Evolutionary conservation across 2,329 filamentous ascomycete species (phyloP), one percentile per base, ranked within the genome.

Genomic region (Diaporthe nobilis): DNA sequence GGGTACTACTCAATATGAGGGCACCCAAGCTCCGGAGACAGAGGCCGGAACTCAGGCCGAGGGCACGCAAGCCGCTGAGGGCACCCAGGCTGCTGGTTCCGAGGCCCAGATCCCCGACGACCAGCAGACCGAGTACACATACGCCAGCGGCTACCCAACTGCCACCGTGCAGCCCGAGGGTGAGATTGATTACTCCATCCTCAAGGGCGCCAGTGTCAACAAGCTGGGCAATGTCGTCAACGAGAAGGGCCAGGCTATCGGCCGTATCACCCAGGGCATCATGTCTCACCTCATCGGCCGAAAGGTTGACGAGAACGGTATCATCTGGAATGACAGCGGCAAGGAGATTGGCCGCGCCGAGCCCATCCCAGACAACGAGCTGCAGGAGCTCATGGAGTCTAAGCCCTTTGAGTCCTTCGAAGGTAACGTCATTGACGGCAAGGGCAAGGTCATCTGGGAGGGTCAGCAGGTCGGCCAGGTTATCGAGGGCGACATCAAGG

Each of bases 281-380:
- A 79, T 90, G 25, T 90, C 92, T 82, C 87, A 93, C 77, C 87
- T 94, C 8, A 83, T 92, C 44, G 92, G 92, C 79, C 91, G 90
- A 80, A 90, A 90, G 80, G 86, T 91, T 47, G 92, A 94, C 77
- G 90, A 90, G 72, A 85, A 93, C 49, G 93, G 93, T 60, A 87
- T 93, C 78, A 92, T 95, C 84, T 94, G 91, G 90, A 92, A 92
- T 80, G 92, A 94, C 77, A 87, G 87, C 8, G 93, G 93, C 76
- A 90, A 94, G 82, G 86, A 93, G 51, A 89, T 94, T 70, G 93
- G 93, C 42, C 89, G 90, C 72, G 91, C 89, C 58, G 92, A 94
- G 83, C 89, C 92, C 17, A 89, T 93, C 76, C 89, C 92, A 4
- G 85, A 88, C 4, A 83, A 82, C 22, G 90, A 92, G 78, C 86